Conservation (phyloP, 2,329 filamentous ascomycete species). For the Pyrenochaeta sp. region DNA sequence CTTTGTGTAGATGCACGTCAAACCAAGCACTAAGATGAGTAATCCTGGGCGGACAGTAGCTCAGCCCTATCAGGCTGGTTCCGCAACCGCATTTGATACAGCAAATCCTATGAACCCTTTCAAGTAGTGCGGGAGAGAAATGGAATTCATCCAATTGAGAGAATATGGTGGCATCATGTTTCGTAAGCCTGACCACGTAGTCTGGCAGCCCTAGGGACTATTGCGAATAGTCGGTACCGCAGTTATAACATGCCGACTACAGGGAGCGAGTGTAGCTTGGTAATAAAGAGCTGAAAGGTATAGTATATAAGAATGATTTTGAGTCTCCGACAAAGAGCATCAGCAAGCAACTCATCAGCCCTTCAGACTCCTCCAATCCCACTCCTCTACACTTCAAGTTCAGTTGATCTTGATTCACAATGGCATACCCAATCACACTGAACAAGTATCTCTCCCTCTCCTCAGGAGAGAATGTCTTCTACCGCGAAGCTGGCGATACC, state of each 20-base stretch:
- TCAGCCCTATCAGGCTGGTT: neutral
- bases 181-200: neutral
- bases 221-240: neutral
- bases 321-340: too few species aligned
- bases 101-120: neutral
- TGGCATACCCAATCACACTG: constrained; percentile 23
- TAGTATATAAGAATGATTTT: too few species aligned
- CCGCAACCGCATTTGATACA: neutral
- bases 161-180: neutral
- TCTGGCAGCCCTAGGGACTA: neutral
- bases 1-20: neutral
- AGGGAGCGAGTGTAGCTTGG: too few species aligned
- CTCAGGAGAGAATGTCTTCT: constrained; percentile 47
- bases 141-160: neutral
- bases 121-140: neutral
- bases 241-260: too few species aligned
- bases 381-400: too few species aligned
- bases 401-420: constrained; percentile 7
- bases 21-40: neutral
- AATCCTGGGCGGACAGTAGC: neutral
- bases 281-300: too few species aligned
- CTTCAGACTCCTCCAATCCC: too few species aligned
- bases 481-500: constrained; percentile 45
- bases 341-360: too few species aligned
- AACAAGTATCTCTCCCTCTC: constrained; percentile 25